These are phyloP conservation scores for Dipodascus geniculatus DNA, from an alignment of 805 yeast genomes.

Conservation along the genomic window DNA sequence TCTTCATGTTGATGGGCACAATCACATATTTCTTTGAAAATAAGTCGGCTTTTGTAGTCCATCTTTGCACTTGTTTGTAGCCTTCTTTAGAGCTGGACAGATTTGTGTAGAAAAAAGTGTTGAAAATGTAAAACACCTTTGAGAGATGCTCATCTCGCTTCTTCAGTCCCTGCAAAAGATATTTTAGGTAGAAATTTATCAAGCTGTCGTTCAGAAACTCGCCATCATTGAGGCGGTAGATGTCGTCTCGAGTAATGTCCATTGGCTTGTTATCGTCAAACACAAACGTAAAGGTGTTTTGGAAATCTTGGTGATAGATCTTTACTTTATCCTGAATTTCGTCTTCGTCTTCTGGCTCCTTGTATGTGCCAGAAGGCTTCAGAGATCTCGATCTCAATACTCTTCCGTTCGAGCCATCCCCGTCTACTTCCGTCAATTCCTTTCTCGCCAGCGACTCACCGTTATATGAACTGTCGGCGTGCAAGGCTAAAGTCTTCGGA, in stretches of 20 bases:
- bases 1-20: slow-evolving; percentile 68
- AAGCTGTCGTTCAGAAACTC: slow-evolving; percentile 86
- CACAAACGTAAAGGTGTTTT: neutral
- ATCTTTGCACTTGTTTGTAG: slow-evolving; percentile 56
- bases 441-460: neutral
- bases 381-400: neutral
- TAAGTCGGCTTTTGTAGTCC: slow-evolving; percentile 65
- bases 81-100: slow-evolving; percentile 29
- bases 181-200: slow-evolving; percentile 65
- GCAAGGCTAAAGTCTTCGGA: too few relatives aligned
- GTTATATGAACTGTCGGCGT: neutral
- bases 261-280: slow-evolving; percentile 45
- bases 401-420: too few relatives aligned
- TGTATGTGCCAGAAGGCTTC: neutral
- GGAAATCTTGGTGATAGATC: neutral
- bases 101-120: slow-evolving; percentile 74
- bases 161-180: slow-evolving; percentile 22
- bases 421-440: too few relatives aligned
- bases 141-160: slow-evolving; percentile 21
- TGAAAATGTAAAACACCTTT: slow-evolving; percentile 41
- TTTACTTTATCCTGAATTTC: slow-evolving; percentile 31
- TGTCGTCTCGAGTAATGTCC: slow-evolving; percentile 57
- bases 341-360: neutral
- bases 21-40: slow-evolving; percentile 48
- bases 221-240: slow-evolving; percentile 62